Percentiles rank a stretch among this genome's conserved stretches.
These are phyloP conservation scores for Moniliophthora roreri DNA, from an alignment of 1,284 basidiomycete genomes.

Conservation along the genomic window DNA sequence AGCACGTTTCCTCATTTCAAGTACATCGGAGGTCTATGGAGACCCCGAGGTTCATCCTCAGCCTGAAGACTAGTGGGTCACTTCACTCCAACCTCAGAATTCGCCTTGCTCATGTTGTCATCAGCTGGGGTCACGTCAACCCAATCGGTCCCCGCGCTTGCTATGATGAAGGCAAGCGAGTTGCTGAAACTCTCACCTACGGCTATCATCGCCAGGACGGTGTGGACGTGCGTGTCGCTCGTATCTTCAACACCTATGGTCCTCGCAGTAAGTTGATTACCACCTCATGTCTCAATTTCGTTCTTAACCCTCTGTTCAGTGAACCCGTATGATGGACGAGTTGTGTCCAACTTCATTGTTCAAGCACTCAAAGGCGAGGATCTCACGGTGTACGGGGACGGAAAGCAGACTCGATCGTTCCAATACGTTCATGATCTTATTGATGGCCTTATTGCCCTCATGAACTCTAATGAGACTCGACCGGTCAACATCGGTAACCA, in stretches of 20 bases:
- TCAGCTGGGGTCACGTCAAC: constrained; percentile 96
- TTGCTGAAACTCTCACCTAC: constrained; percentile 93
- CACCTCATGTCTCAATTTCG: constrained; percentile 1
- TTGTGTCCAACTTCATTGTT: constrained; percentile 98
- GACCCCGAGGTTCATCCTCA: constrained; percentile 98
- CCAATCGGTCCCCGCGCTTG: constrained; percentile 96
- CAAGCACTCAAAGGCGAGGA: constrained; percentile 95
- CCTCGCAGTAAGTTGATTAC: constrained; percentile 25
- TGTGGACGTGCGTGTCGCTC: constrained; percentile 93
- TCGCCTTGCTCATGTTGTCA: constrained; percentile 6
- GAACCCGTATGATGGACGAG: constrained; percentile 95
- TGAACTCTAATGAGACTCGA: constrained; percentile 89
- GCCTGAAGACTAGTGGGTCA: constrained; percentile 84
- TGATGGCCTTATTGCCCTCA: constrained; percentile 85
- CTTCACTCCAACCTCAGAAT: constrained; percentile 6
- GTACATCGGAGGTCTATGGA: constrained; percentile 96
- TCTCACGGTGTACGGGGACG: constrained; percentile 97
- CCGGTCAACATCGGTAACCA: constrained; percentile 95
- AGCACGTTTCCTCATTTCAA: constrained; percentile 93
- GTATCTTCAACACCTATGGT: constrained; percentile 94
- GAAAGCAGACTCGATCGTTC: constrained; percentile 94
- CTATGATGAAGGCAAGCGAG: constrained; percentile 97
- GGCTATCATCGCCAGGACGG: constrained; percentile 93
- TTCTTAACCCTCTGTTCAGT: constrained; percentile 48
- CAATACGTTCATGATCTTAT: constrained; percentile 87